phyloP scores from a whole-genome alignment of 2,329 filamentous ascomycete species.

The Phaeomoniella chlamydospora region DNA sequence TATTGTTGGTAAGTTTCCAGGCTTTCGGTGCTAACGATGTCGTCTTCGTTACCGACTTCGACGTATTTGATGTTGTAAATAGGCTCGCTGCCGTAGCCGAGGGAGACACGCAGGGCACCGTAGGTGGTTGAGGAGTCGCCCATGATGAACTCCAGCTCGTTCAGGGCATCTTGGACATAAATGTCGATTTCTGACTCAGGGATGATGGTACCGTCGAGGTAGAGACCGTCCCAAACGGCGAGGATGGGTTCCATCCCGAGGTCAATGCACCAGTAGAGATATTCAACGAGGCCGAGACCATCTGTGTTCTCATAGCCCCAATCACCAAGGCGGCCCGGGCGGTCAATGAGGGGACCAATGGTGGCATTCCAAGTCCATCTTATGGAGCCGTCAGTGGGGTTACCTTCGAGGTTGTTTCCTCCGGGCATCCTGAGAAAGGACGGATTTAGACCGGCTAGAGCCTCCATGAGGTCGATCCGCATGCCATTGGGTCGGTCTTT shows the following conservation, averaged over 20 bases:
- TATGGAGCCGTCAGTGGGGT: slow-evolving; percentile 11
- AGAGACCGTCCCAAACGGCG: slow-evolving; percentile 43
- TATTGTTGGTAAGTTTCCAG: slow-evolving; percentile 39
- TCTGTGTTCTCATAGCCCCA: slow-evolving; percentile 50
- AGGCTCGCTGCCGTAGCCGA: slow-evolving; percentile 42
- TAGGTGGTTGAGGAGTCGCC: slow-evolving; percentile 39
- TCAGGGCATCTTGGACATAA: slow-evolving; percentile 44
- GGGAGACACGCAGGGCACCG: slow-evolving; percentile 39
- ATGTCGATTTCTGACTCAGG: slow-evolving; percentile 34
- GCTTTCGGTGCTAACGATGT: slow-evolving; percentile 35
- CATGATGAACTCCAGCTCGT: slow-evolving; percentile 49
- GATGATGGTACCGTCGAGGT: slow-evolving; percentile 35
- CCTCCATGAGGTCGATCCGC: slow-evolving; percentile 38
- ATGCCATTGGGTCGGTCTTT: slow-evolving; percentile 42
- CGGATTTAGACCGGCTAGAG: slow-evolving; percentile 36
- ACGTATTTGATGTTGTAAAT: slow-evolving; percentile 42
- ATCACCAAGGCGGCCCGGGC: slow-evolving; percentile 39
- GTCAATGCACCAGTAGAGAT: slow-evolving; percentile 46
- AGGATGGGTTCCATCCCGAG: slow-evolving; percentile 42
- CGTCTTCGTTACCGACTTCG: slow-evolving; percentile 55
- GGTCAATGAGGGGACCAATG: slow-evolving; percentile 22
- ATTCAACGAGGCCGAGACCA: slow-evolving; percentile 39
- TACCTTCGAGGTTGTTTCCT: slow-evolving; percentile 41
- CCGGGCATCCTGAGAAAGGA: slow-evolving; percentile 52
- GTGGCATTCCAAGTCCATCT: slow-evolving; percentile 27